Evolutionary conservation across 2,329 filamentous ascomycete species (phyloP).

Genomic region (Dichotomopilus funicola): DNA sequence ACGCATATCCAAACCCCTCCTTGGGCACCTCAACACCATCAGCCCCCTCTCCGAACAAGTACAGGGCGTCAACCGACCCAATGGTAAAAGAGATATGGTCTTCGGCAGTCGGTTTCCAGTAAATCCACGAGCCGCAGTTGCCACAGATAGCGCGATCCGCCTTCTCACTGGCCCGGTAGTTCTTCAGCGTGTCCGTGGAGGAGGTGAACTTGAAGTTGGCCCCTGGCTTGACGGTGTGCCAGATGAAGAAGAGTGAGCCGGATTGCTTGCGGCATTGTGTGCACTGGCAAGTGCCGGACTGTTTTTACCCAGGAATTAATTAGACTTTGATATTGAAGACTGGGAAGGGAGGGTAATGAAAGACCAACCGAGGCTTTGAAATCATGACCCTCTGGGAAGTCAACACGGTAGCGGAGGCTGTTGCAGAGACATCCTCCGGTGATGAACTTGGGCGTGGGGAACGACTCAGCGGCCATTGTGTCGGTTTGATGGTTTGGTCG

Average conservation of each 20-base stretch:
- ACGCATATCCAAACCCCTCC: constrained; percentile 32
- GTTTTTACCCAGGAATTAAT: neutral
- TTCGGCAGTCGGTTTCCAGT: constrained; percentile 34
- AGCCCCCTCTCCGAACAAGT: constrained; percentile 30
- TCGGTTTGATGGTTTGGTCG: neutral
- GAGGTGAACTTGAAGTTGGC: constrained; percentile 32
- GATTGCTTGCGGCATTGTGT: constrained; percentile 49
- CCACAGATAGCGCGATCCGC: constrained; percentile 43
- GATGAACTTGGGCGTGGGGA: constrained; percentile 32
- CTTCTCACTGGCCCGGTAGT: constrained; percentile 36
- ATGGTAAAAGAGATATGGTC: constrained; percentile 32
- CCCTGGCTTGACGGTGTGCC: constrained; percentile 32
- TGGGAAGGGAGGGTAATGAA: neutral
- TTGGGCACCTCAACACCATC: constrained; percentile 20
- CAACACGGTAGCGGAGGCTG: constrained; percentile 41
- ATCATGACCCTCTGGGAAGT: constrained; percentile 40
- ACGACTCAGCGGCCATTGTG: constrained; percentile 18
- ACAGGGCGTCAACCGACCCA: constrained; percentile 41
- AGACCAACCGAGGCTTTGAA: constrained; percentile 26
- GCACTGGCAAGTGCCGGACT: constrained; percentile 48
- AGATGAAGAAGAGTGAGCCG: constrained; percentile 39
- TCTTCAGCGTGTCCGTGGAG: constrained; percentile 29
- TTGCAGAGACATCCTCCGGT: constrained; percentile 48
- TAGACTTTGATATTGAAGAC: neutral
- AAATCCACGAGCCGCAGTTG: constrained; percentile 44